Base-by-base conservation (phyloP, 1,139 yeast species). In the Magnusiomyces tetraspermus region DNA sequence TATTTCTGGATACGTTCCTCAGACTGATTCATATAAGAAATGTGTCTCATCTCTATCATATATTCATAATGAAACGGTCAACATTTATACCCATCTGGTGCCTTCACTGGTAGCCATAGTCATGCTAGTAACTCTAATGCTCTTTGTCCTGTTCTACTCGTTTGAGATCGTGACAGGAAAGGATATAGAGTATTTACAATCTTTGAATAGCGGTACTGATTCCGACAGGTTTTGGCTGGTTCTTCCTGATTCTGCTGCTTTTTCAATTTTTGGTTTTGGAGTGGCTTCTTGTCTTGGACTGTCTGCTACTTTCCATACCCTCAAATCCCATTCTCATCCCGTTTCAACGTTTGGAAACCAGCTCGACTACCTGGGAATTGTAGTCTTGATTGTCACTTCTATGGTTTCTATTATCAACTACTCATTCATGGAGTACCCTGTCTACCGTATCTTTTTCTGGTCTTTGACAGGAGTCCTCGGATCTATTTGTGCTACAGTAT, bases 301-400 rank as follows among this genome's bases (percentile, higher is more conserved):
- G 74, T 84, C 95, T 38, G 85, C 95, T 21, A 69, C 76, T 1
- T 89, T 84, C 69, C 97, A 89, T 63, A 76, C 85, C 56, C 61
- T 87, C 53, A 88, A 87, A 63, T 75, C 83, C 53, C 97, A 89
- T 66, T 86, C 96, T 10, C 75, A 71, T 30, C 59, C 63, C 28
- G 78, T 86, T 8, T 75, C 84, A 41, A 71, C 72, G 44, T 71
- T 82, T 53, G 95, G 96, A 1, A 87, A 88, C 65, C 85, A 83
- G 60, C 73, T 88, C 54, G 97, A 89, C 66, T 90, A 89, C 62
- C 76, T 89, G 53, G 97, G 97, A 0, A 89, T 89, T 48, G 85
- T 88, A 13, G 73, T 84, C 2, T 71, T 89, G 55, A 87, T 88
- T 54, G 79, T 85, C 1, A 75, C 87, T 36, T 87, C 96, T 0